phyloP scores from a whole-genome alignment of 345 rosid genomes.

The Aquilaria malaccensis region DNA sequence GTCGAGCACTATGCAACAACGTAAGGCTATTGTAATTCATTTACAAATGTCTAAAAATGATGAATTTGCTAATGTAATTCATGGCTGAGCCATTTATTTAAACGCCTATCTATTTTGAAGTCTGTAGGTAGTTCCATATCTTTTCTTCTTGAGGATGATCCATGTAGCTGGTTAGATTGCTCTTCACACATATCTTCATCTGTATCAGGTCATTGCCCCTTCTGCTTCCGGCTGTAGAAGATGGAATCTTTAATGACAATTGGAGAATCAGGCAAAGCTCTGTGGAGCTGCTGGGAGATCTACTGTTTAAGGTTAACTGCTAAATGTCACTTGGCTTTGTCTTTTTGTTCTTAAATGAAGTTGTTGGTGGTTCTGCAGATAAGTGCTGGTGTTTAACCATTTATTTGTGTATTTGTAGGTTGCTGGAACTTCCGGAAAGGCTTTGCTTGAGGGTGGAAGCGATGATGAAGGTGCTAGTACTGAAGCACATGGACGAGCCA shows the following conservation, averaged over 20 bases:
- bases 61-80: too few relatives aligned
- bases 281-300: slow-evolving; percentile 94
- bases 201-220: slow-evolving; percentile 77
- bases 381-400: neutral
- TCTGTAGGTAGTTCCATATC: too few relatives aligned
- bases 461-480: slow-evolving; percentile 99
- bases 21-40: slow-evolving; percentile 25
- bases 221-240: slow-evolving; percentile 99
- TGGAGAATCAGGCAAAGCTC: slow-evolving; percentile 99
- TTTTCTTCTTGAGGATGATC: too few relatives aligned
- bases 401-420: slow-evolving; percentile 42
- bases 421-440: slow-evolving; percentile 99
- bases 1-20: slow-evolving; percentile 98
- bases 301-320: slow-evolving; percentile 71
- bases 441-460: slow-evolving; percentile 98
- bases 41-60: neutral
- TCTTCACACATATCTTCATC: slow-evolving; percentile 3
- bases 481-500: slow-evolving; percentile 98
- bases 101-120: too few relatives aligned
- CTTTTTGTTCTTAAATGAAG: neutral
- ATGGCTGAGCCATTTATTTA: too few relatives aligned
- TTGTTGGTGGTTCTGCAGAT: neutral
- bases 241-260: slow-evolving; percentile 92
- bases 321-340: neutral
- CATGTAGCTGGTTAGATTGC: neutral